phyloP scores from a whole-genome alignment of 805 yeast species.

The Candida endomychidarum region DNA sequence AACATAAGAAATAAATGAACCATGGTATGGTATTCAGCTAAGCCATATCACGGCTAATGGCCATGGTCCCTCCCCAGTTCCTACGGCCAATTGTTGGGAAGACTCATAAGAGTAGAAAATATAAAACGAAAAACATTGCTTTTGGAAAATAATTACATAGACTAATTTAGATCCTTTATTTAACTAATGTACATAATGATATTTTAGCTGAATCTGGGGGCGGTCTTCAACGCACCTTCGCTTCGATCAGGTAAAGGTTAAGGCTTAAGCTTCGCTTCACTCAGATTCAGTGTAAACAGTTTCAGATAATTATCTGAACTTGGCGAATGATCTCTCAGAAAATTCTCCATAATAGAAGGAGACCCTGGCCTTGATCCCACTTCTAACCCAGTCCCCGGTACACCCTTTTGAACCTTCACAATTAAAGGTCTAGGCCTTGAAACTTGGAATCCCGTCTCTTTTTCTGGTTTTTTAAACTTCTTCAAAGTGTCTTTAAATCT shows the following conservation, averaged over 20 bases:
- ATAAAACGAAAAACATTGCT: not conserved
- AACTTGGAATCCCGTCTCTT: slow-evolving; percentile 31
- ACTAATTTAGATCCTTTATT: not conserved
- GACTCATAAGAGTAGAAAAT: not conserved
- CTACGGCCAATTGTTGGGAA: no score
- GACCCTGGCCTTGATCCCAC: no score
- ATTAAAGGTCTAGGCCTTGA: slow-evolving; percentile 35
- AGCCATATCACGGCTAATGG: no score
- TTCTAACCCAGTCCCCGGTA: no score
- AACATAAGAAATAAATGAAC: not conserved
- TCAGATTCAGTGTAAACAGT: slow-evolving; percentile 1
- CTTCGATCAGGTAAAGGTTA: no score
- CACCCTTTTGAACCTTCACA: slow-evolving; percentile 18
- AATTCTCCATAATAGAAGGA: no score
- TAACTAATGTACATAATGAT: not conserved
- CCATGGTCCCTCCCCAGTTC: no score
- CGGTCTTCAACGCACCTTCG: no score
- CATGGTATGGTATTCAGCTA: no score
- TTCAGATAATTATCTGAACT: not conserved
- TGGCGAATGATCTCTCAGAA: no score
- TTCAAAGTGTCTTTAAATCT: not conserved
- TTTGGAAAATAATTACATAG: not conserved
- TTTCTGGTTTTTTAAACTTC: not conserved
- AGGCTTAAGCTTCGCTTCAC: not conserved
- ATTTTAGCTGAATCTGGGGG: not conserved